Base-by-base conservation (phyloP, 1,284 basidiomycete species). In the Pyrrhoderma noxium region DNA sequence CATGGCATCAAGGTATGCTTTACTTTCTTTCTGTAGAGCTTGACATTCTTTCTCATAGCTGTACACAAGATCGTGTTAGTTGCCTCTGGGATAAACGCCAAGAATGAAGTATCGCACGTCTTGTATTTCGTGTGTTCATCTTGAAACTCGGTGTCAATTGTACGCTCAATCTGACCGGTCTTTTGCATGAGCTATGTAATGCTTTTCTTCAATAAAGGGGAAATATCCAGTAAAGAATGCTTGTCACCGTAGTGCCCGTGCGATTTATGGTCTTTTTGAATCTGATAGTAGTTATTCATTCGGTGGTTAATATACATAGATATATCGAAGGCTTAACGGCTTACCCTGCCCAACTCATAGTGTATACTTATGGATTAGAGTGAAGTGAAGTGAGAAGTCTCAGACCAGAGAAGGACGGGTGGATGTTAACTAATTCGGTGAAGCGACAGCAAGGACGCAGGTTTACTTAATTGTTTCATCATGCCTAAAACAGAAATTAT, bases 111-210 rank as follows among this genome's bases (percentile, higher is more conserved):
- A 8, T 78, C 93, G 66, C 71, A 93, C 87, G 78, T 80, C 69
- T 85, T 82, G 74, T 85, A 99, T 65, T 92, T 92, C 45, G 82
- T 79, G 65, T 96, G 92, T 67, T 97, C 93, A 54, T 95, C 88
- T 27, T 85, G 77, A 65, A 97, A 99, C 64, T 97, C 93, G 52
- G 88, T 74, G 69, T 99, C 95, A 23, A 97, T 80, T 0, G 95
- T 99, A 27, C 92, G 78, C 65, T 99, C 95, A 53, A 99, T 89
- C 70, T 98, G 93, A 54, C 94, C 94, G 1, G 94, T 97, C 81
- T 95, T 95, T 75, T 95, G 92, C 68, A 94, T 79, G 62, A 95
- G 78, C 87, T 89, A 59, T 38, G 13, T 38, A 37, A 49, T 11
- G 39, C 16, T 39, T 39, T 16, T 47, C 18, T 46, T 40, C 38